Evolutionary conservation across 805 yeast genomes (phyloP).

Genomic region (Candida taoyuanica): DNA sequence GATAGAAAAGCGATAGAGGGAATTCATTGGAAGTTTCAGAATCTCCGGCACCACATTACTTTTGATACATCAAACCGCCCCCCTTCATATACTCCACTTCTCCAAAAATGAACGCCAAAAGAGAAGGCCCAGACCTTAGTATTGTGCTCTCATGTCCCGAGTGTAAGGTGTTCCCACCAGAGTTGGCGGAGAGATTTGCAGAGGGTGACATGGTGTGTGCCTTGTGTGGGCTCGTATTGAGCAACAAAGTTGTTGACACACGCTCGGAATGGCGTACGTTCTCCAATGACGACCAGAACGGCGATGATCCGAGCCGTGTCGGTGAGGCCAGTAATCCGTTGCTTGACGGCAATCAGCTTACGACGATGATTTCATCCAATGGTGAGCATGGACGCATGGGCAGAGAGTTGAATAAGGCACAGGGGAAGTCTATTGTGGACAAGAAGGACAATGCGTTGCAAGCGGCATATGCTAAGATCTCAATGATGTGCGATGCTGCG

Average conservation of each 20-base stretch:
- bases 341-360: conserved; percentile 84
- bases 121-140: conserved; percentile 74
- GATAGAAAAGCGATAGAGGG: too few species aligned
- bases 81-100: too few species aligned
- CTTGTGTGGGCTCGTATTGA: conserved; percentile 87
- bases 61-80: too few species aligned
- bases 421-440: conserved; percentile 79
- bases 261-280: conserved; percentile 99
- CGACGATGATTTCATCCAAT: conserved; percentile 85
- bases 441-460: conserved; percentile 83
- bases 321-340: conserved; percentile 96
- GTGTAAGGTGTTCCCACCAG: conserved; percentile 94
- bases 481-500: conserved; percentile 96
- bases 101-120: too few species aligned
- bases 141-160: conserved; percentile 93
- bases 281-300: conserved; percentile 95
- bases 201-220: conserved; percentile 99
- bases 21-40: too few species aligned
- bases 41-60: too few species aligned
- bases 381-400: conserved; percentile 78
- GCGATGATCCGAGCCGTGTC: conserved; percentile 98
- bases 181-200: conserved; percentile 87
- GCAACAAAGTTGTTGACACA: conserved; percentile 89
- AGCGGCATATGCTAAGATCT: conserved; percentile 83
- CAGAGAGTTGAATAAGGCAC: conserved; percentile 88